Conservation (phyloP, 1,139 yeast species). For the Geotrichum reessii region DNA sequence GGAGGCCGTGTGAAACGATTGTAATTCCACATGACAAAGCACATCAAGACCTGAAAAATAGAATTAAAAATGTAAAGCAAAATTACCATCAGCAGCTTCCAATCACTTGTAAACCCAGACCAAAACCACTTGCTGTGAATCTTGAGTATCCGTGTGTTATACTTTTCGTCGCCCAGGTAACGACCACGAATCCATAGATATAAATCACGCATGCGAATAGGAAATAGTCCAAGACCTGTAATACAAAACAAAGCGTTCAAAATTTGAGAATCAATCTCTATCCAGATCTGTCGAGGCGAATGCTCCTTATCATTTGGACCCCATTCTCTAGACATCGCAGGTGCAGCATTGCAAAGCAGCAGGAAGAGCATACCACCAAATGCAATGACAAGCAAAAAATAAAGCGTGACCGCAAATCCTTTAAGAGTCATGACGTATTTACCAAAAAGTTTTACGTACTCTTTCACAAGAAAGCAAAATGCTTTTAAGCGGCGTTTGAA, state of each 20-base stretch:
- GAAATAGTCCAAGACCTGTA: conserved; percentile 25
- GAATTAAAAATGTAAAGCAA: conserved; percentile 23
- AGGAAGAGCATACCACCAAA: conserved; percentile 28
- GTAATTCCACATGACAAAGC: conserved; percentile 25
- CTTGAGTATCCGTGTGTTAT: conserved; percentile 12
- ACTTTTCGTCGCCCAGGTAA: conserved; percentile 6
- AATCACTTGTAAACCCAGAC: conserved; percentile 19
- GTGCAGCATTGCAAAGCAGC: conserved; percentile 24
- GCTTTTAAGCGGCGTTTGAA: conserved; percentile 10
- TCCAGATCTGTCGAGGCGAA: conserved; percentile 25
- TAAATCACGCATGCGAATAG: conserved; percentile 22
- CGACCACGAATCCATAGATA: conserved; percentile 22
- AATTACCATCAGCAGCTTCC: conserved; percentile 21
- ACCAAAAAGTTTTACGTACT: conserved; percentile 11
- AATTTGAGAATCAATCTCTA: conserved; percentile 26
- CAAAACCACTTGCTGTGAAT: conserved; percentile 22
- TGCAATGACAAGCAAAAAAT: conserved; percentile 23
- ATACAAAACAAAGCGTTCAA: conserved; percentile 25
- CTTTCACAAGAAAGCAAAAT: conserved; percentile 2
- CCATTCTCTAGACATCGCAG: conserved; percentile 24
- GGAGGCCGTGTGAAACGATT: conserved; percentile 24
- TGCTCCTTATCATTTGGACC: conserved; percentile 23
- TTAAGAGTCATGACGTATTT: conserved; percentile 18
- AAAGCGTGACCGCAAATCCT: conserved; percentile 23
- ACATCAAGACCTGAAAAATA: conserved; percentile 21